Evolutionary conservation across 2,329 filamentous ascomycete species (phyloP).

Genomic region (Akanthomyces uredinophilus): DNA sequence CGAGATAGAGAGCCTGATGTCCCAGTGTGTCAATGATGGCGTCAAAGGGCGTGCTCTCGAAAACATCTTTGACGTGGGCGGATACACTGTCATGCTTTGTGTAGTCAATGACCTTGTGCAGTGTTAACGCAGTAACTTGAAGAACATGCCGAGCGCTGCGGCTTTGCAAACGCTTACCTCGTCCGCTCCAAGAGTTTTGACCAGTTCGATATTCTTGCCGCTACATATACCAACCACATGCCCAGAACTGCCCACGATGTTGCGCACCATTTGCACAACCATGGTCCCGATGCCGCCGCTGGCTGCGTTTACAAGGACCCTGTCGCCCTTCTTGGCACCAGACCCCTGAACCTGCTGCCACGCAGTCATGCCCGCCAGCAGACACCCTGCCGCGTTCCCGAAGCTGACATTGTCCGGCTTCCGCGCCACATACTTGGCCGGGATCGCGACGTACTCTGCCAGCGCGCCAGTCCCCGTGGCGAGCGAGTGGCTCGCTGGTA

Average conservation of each 20-base stretch:
- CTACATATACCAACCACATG: constrained; percentile 45
- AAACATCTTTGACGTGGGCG: constrained; percentile 28
- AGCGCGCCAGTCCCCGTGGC: constrained; percentile 35
- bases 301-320: constrained; percentile 45
- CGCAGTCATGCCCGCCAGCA: constrained; percentile 36
- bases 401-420: constrained; percentile 27
- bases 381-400: constrained; percentile 32
- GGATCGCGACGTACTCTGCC: constrained; percentile 34
- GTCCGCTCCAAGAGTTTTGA: constrained; percentile 42
- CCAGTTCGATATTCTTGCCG: constrained; percentile 39
- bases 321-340: constrained; percentile 31
- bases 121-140: background rate
- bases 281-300: constrained; percentile 47
- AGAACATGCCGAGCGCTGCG: no score
- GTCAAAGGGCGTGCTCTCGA: constrained; percentile 31
- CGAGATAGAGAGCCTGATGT: constrained; percentile 39
- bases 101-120: constrained; percentile 37
- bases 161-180: constrained; percentile 29
- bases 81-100: constrained; percentile 32
- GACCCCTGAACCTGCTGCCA: constrained; percentile 34
- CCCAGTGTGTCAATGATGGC: constrained; percentile 47
- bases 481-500: constrained; percentile 29
- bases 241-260: constrained; percentile 34
- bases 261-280: constrained; percentile 38
- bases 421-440: constrained; percentile 28